Evolutionary conservation across 768 basidiomycete genomes (phyloP).

Genomic region (Phallus indusiatus): DNA sequence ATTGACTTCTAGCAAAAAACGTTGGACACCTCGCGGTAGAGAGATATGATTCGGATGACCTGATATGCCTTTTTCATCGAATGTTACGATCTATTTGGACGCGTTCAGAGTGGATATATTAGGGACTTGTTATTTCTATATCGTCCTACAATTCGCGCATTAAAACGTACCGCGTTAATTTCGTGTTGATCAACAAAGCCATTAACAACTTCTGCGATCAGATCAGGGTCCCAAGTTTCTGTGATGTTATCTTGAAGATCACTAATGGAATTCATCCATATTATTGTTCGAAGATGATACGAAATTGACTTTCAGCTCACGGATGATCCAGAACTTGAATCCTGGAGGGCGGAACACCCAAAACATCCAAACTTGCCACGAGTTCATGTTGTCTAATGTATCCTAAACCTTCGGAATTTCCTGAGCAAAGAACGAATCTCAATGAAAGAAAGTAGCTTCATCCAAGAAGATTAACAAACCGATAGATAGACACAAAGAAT

Average conservation of each 20-base stretch:
- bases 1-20: constrained; percentile 24
- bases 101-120: too few species aligned
- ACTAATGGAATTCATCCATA: constrained; percentile 23
- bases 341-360: constrained; percentile 51
- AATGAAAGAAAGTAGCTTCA: not conserved
- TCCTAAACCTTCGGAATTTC: constrained; percentile 75
- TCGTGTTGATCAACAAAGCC: too few species aligned
- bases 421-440: constrained; percentile 12
- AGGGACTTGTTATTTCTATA: too few species aligned
- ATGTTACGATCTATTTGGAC: constrained; percentile 64
- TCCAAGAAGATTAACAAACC: constrained; percentile 28
- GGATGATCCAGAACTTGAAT: constrained; percentile 60
- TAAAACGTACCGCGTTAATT: constrained; percentile 47
- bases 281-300: constrained; percentile 11
- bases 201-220: constrained; percentile 48
- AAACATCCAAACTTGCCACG: constrained; percentile 47
- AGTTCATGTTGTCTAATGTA: constrained; percentile 53
- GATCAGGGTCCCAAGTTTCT: constrained; percentile 47
- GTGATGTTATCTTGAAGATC: constrained; percentile 66
- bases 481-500: constrained; percentile 63
- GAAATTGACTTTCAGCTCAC: constrained; percentile 40
- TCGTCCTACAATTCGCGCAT: not conserved
- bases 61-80: constrained; percentile 72
- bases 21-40: constrained; percentile 46
- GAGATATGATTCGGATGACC: constrained; percentile 80